Percentiles rank a stretch among this genome's conserved stretches.
These are phyloP conservation scores for Anisogramma anomala DNA, from an alignment of 2,329 filamentous ascomycete genomes.

Conservation along the genomic window DNA sequence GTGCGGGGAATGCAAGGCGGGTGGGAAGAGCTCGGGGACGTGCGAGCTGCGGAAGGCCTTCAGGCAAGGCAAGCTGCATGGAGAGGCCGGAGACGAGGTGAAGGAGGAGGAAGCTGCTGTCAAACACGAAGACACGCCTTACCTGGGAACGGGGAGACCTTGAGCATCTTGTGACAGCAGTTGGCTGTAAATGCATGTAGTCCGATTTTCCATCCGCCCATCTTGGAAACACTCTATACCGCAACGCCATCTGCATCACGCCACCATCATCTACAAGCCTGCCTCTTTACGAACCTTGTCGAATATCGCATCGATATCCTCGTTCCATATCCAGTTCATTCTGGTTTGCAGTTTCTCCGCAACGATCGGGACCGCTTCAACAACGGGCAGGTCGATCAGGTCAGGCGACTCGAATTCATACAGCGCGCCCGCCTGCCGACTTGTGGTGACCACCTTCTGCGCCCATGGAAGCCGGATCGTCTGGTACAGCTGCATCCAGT, in stretches of 20 bases:
- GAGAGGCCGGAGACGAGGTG: slow-evolving; percentile 11
- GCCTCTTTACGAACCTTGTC: slow-evolving; percentile 5
- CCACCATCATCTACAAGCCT: background rate
- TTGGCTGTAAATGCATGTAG: too few species aligned
- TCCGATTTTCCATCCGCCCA: background rate
- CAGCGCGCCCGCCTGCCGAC: slow-evolving; percentile 21
- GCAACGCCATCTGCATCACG: background rate
- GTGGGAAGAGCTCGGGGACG: slow-evolving; percentile 27
- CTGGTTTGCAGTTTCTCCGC: slow-evolving; percentile 19
- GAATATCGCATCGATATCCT: slow-evolving; percentile 21
- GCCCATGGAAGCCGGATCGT: slow-evolving; percentile 21
- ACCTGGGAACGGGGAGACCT: background rate
- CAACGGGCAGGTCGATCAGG: slow-evolving; percentile 23
- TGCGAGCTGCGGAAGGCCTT: slow-evolving; percentile 33
- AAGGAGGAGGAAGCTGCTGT: slow-evolving; percentile 10
- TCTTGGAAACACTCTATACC: background rate
- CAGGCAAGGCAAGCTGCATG: slow-evolving; percentile 18
- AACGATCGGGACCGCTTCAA: slow-evolving; percentile 25
- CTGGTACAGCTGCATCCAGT: slow-evolving; percentile 21
- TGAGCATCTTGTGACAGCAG: background rate
- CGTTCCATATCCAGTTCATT: slow-evolving; percentile 24
- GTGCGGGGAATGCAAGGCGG: slow-evolving; percentile 35
- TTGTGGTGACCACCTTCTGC: slow-evolving; percentile 22
- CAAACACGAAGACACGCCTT: slow-evolving; percentile 3
- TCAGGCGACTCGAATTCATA: slow-evolving; percentile 23